Evolutionary conservation across 371 early-diverging fungal genomes (phyloP), one percentile per base, ranked within the genome.

Genomic region (Chytridium lagenaria): DNA sequence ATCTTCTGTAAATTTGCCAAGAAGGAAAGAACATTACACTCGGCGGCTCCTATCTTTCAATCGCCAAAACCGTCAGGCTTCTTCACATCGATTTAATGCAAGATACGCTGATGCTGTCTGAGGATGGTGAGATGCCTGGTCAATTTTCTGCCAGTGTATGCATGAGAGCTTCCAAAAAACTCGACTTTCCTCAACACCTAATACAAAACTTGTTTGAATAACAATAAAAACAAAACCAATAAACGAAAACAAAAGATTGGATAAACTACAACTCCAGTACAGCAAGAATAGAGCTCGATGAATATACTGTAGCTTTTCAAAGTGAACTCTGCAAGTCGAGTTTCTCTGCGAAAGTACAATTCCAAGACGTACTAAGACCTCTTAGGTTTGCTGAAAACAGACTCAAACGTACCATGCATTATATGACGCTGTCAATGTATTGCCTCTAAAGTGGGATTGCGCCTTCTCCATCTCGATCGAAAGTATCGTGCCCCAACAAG

Each of bases 401-500:
- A 34, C 2, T 15, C 31, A 12, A 22, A 39, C 77, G 66, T 78
- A 90, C 92, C 90, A 92, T 28, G 94, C 94, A 59, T 90, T 89
- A 74, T 92, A 73, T 93, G 92, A 34, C 93, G 80, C 28, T 81
- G 71, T 93, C 88, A 38, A 90, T 78, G 83, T 28, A 92, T 74
- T 0, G 94, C 93, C 3, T 30, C 91, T 86, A 82, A 90, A 94
- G 40, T 85, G 86, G 50, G 82, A 82, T 69, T 86, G 84, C 0
- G 94, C 92, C 30, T 89, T 84, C 30, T 92, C 92, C 55, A 83
- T 91, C 55, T 92, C 93, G 49, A 85, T 79, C 10, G 87, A 85
- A 49, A 90, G 87, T 90, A 74, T 95, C 96, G 72, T 93, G 93
- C 0, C 94, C 96, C 2, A 86, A 77, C 61, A 96, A 86, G 93